Percentiles rank a stretch among this genome's conserved stretches.
Evolutionary conservation across 2,329 filamentous ascomycete genomes (phyloP).

Genomic region (Phaeosphaeriaceae sp.): DNA sequence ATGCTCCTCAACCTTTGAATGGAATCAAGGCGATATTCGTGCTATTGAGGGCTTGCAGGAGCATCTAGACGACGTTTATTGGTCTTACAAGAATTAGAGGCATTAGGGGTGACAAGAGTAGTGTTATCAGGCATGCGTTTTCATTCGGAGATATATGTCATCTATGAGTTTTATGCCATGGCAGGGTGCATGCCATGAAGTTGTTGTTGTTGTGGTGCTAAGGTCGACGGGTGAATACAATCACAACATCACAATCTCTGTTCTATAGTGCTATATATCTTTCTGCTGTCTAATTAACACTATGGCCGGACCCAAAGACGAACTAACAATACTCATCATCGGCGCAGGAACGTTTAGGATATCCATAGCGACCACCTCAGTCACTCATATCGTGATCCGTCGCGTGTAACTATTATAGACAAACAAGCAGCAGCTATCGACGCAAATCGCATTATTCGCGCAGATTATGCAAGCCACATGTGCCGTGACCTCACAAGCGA

Average conservation of each 20-base stretch:
- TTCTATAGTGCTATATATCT: too few species aligned
- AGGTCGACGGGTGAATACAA: too few species aligned
- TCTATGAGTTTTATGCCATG: too few species aligned
- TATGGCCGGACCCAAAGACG: constrained; percentile 1
- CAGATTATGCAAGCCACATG: constrained; percentile 63
- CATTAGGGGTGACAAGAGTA: too few species aligned
- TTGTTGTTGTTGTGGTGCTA: too few species aligned
- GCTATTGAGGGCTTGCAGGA: constrained; percentile 8
- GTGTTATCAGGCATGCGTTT: too few species aligned
- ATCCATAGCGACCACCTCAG: constrained; percentile 69
- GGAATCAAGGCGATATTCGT: constrained; percentile 4
- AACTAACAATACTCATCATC: constrained; percentile 58
- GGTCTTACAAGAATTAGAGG: constrained; percentile 11
- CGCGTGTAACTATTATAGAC: constrained; percentile 39
- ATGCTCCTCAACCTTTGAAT: neutral
- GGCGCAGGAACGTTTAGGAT: constrained; percentile 71
- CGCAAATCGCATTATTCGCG: constrained; percentile 67
- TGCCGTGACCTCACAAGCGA: constrained; percentile 59
- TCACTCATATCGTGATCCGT: constrained; percentile 55
- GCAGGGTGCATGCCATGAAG: too few species aligned
- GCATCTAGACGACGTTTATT: constrained; percentile 10
- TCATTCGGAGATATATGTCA: too few species aligned
- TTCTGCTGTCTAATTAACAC: neutral
- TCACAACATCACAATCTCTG: too few species aligned
- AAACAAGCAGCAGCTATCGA: constrained; percentile 63